Evolutionary conservation across 148 eudicot species (phyloP).

Genomic region (Cornus controversa): DNA sequence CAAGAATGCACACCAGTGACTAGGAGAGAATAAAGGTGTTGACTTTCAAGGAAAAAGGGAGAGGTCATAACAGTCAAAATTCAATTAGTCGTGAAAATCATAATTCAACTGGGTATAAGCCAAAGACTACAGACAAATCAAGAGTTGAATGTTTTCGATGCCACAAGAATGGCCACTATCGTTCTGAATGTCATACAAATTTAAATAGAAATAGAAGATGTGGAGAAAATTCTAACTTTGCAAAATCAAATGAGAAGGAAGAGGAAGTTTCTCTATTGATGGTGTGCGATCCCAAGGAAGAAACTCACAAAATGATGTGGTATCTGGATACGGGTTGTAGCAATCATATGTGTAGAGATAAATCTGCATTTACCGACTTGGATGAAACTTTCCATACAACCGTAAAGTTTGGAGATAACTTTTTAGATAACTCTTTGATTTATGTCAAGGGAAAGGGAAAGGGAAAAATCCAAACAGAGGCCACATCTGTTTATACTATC

Average conservation of each 20-base stretch:
- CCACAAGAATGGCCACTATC: conserved; percentile 11
- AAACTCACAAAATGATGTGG: neutral
- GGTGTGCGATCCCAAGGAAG: neutral
- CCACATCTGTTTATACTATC: no score
- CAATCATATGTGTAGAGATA: no score
- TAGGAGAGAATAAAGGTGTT: no score
- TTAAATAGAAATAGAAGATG: neutral
- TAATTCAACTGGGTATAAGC: neutral
- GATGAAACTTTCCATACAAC: neutral
- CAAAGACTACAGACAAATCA: conserved; percentile 2
- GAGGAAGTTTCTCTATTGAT: neutral
- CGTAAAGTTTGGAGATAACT: conserved; percentile 12
- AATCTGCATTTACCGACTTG: neutral
- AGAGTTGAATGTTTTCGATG: conserved; percentile 19
- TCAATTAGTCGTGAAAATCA: no score
- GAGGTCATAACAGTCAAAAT: no score
- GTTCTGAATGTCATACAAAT: conserved; percentile 10
- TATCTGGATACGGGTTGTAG: conserved; percentile 4
- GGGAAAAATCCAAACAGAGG: neutral
- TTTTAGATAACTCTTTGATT: no score
- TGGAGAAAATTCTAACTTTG: conserved; percentile 6
- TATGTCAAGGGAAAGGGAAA: no score
- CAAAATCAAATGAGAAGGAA: no score
- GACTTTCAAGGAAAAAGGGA: no score
- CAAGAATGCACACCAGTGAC: neutral